Evolutionary conservation across 148 eudicot species (phyloP), one percentile per base, ranked within the genome.

Genomic region (Selenicereus undatus): DNA sequence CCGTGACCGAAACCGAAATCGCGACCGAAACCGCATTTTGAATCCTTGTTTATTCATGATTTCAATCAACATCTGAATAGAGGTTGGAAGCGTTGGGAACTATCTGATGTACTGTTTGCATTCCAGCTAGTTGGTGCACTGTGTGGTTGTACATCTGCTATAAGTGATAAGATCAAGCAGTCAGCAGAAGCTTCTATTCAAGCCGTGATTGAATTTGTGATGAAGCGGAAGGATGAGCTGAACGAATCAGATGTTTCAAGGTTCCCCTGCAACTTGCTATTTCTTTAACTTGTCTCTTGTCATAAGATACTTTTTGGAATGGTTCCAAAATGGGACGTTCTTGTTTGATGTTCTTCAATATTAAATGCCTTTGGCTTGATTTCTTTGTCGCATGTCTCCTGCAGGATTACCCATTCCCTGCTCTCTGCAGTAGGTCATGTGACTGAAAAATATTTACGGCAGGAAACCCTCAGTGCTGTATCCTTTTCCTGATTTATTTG

Each of bases 121-220:
- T 65, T 84, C 52, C 97, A 96, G 99, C 98, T 96, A 87, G 95
- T 91, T 82, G 91, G 91, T 35, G 89, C 95, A 42, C 87, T 96
- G 84, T 87, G 88, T 89, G 89, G 89, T 75, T 90, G 99, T 87
- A 90, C 97, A 51, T 73, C 81, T 69, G 95, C 99, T 74, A 87
- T 96, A 89, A 93, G 98, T 88, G 98, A 96, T 79, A 96, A 92
- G 85, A 78, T 89, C 81, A 96, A 87, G 85, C 97, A 91, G 81
- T 96, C 99, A 83, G 98, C 99, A 64, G 99, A 96, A 89, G 97
- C 95, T 76, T 91, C 95, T 70, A 92, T 96, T 76, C 95, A 93
- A 85, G 98, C 98, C 27, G 93, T 93, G 72, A 85, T 87, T 45
- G 97, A 94, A 86, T 88, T 93, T 88, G 89, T 94, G 76, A 89